Evolutionary conservation across 257 asterid species (phyloP), one percentile per base, ranked within the genome.

Genomic region (Ehretia macrophylla): DNA sequence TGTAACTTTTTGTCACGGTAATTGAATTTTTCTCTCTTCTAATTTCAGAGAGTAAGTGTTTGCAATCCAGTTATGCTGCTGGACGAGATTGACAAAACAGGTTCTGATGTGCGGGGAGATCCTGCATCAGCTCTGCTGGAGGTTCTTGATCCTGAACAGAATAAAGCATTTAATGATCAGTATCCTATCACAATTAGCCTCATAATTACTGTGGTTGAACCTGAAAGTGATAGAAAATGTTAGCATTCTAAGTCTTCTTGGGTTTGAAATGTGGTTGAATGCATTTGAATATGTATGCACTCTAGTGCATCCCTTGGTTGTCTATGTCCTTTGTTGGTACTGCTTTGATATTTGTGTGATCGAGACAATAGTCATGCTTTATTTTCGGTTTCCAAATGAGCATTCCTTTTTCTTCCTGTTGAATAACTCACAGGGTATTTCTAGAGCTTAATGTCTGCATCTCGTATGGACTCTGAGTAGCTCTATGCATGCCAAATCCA

Each of bases 101-200:
- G 99, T 59, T 93, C 96, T 72, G 96, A 93, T 79, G 97, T 89
- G 62, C 81, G 96, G 59, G 99, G 99, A 59, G 97, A 93, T 83
- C 96, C 99, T 61, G 97, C 99, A 75, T 86, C 99, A 1, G 97
- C 99, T 8, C 77, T 93, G 64, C 85, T 93, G 60, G 99, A 93
- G 83, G 99, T 93, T 74, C 95, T 93, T 68, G 99, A 93, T 81
- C 97, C 99, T 19, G 99, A 93, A 61, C 97, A 93, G 79, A 93
- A 93, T 79, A 86, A 74, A 77, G 70, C 96, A 17, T 93, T 93
- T 64, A 89, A 89, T 64, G 99, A 93, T 77, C 99, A 89, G 99
- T 93, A 89, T 93, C 99, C 99, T 75, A 18, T 5, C 32, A 10
- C 56, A 8, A 23, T 17, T 18, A 20, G n/a, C 32, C 32, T 32